Evolutionary conservation across 2,329 filamentous ascomycete species (phyloP), one percentile per base, ranked within the genome.

Genomic region (Dothideomycetes sp.): DNA sequence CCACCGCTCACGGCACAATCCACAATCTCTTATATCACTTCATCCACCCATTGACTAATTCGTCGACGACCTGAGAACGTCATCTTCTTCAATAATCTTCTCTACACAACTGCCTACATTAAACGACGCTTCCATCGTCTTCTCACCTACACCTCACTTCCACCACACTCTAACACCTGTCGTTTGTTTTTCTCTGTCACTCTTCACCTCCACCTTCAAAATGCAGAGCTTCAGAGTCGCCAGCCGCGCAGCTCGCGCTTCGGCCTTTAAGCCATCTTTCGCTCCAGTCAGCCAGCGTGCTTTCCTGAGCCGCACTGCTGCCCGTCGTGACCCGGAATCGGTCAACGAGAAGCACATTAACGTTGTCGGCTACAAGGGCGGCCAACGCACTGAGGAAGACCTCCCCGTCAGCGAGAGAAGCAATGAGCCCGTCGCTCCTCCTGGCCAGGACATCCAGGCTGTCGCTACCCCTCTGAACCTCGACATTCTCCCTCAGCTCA

Each of bases 401-500:
- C 42, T 61, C 22, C 36, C 50, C 12, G 52, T 54, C 18, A 44
- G 50, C 9, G 37, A 48, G 17, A 36, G 45, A 24, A 36, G 16
- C 15, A 45, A 35, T 27, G 50, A 50, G 40, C 59, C 57, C 3
- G 57, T 61, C 31, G 43, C 37, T 12, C 53, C 59, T 16, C 46
- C 56, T 11, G 58, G 54, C 18, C 42, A 45, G 35, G 59, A 62
- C 34, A 47, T 51, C 17, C 48, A 54, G 45, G 49, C 51, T 27
- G 37, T 38, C 5, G 59, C 59, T 1, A 37, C 49, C 4, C 53
- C 57, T 11, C 50, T 62, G 36, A 51, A 52, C 36, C 24, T 34
- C 3, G 43, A 45, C 51, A 64, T 75, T 40, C 77, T 68, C 58
- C 17, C 44, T 22, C 45, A 55, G 36, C 66, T 84, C 56, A 73